Percentiles rank a stretch among this genome's conserved stretches.
These are phyloP conservation scores for Chaetomium globosum DNA, from an alignment of 2,329 filamentous ascomycete species.

Conservation along the genomic window DNA sequence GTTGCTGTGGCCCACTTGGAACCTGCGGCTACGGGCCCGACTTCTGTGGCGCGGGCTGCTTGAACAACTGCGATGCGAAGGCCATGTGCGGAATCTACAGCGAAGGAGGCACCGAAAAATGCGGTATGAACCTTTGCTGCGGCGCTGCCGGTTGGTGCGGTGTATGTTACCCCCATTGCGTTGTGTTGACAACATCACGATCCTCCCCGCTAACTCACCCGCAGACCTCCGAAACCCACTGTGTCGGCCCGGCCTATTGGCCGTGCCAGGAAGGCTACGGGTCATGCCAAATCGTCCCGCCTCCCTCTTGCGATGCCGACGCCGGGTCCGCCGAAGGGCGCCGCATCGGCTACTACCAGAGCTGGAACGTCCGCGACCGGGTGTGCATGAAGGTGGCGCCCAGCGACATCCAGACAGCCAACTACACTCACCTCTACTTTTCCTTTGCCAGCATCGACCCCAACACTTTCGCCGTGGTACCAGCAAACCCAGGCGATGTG, in stretches of 20 bases:
- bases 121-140: constrained; percentile 7
- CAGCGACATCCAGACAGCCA: constrained; percentile 40
- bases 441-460: neutral
- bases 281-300: neutral
- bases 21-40: neutral
- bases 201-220: neutral
- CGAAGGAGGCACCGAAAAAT: constrained; percentile 2
- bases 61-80: constrained; percentile 1
- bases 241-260: neutral
- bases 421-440: constrained; percentile 33
- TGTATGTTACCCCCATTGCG: neutral
- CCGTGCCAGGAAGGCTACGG: neutral
- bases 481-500: neutral
- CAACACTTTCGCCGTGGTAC: neutral
- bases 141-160: neutral
- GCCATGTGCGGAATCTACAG: constrained; percentile 3
- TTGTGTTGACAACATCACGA: neutral
- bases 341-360: constrained; percentile 45
- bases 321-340: constrained; percentile 36
- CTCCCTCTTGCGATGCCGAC: neutral
- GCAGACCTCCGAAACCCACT: neutral
- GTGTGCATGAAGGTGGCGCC: constrained; percentile 42
- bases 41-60: neutral
- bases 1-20: neutral
- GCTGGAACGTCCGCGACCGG: constrained; percentile 35